Evolutionary conservation across 2,329 filamentous ascomycete species (phyloP).

Genomic region (Zymoseptoria tritici): DNA sequence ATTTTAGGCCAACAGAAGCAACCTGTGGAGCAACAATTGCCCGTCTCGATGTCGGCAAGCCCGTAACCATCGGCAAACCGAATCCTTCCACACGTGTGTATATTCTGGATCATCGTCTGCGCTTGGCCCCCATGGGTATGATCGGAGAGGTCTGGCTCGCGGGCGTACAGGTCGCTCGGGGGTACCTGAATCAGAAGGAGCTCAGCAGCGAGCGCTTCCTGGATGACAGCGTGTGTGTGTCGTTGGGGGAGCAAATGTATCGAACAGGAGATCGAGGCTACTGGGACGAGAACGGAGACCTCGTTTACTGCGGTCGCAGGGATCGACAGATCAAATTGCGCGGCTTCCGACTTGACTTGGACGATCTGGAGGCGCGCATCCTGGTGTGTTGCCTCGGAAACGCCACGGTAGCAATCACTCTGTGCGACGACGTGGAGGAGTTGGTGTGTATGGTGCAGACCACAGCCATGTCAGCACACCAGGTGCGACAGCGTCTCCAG

Average conservation of each 20-base stretch:
- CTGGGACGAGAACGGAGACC: conserved; percentile 1
- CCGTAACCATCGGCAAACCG: too few relatives aligned
- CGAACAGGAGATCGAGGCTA: conserved; percentile 1
- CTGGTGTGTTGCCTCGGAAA: too few relatives aligned
- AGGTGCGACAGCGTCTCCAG: neutral
- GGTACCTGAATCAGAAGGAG: neutral
- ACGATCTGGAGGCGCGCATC: neutral
- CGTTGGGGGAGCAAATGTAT: neutral
- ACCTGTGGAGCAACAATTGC: too few relatives aligned
- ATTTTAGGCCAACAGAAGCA: too few relatives aligned
- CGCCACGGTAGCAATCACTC: too few relatives aligned
- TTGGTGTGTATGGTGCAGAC: conserved; percentile 2
- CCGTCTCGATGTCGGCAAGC: too few relatives aligned
- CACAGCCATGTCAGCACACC: neutral
- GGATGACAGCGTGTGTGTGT: neutral
- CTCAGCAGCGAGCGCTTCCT: neutral
- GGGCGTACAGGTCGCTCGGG: neutral
- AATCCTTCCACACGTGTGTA: too few relatives aligned
- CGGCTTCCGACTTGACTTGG: neutral
- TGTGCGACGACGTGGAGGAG: neutral
- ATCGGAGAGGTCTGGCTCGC: neutral
- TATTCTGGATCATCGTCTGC: too few relatives aligned
- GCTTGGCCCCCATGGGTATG: too few relatives aligned
- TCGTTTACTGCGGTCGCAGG: neutral
- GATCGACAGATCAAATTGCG: conserved; percentile 4